Base-by-base conservation (phyloP, 305 asterid genomes). In the Fraxinus sp. region DNA sequence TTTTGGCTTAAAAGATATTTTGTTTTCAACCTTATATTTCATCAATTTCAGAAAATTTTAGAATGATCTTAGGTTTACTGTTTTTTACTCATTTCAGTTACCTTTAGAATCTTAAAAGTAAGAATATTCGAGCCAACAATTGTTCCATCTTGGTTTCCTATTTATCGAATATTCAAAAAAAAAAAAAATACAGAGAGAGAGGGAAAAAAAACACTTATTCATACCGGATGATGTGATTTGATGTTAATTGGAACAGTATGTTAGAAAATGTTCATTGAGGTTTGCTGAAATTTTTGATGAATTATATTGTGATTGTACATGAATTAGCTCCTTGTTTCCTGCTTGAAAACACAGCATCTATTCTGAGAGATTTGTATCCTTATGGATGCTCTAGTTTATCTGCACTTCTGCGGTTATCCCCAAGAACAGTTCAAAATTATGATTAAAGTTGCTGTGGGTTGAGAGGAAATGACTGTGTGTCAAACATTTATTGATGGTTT, bases 401-500 rank as follows among this genome's bases (percentile, higher is more conserved):
- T 52, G 33, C 49, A 55, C 62, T 75, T 75, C 36, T 13, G 79
- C 7, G 41, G 73, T 39, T 16, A 18, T 22, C 16, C 16, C 30
- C 70, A 4, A 24, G 37, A 76, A 22, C 11, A 0, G 5, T 22
- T 41, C 64, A 46, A 49, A 39, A 36, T 77, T 13, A 49, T 77
- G 44, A 77, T 77, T 28, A 7, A 26, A 16, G n/a, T 74, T 24
- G 24, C 79, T 76, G 24, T 28, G 66, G 22, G 36, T 76, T 76
- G 36, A 33, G 70, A 16, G 11, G 41, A 46, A 46, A 46, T 7
- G 64, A 76, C 32, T 44, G 3, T 24, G 18, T 30, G 30, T 49
- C 49, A 68, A 11, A 35, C 80, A 77, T 77, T 24, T 49, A 44
- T 16, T 55, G 28, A 77, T 30, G 80, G 71, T 52, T 16, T 77